These are phyloP conservation scores for Neoboletus subvelutipes DNA, from an alignment of 768 basidiomycete genomes.

Conservation along the genomic window DNA sequence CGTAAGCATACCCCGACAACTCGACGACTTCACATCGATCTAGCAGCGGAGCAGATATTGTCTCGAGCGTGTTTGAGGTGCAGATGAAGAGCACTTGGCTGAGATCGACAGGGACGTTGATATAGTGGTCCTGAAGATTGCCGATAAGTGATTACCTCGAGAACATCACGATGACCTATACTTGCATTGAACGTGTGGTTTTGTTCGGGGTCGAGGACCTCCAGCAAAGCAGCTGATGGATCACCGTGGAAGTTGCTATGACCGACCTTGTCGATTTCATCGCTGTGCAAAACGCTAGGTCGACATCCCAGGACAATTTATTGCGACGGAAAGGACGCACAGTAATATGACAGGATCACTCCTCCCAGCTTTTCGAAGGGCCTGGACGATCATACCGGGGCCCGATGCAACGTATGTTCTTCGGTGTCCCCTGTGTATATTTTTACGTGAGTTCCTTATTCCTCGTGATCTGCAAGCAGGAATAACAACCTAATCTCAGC, in stretches of 20 bases:
- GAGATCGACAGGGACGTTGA: conserved; percentile 85
- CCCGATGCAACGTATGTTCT: conserved; percentile 92
- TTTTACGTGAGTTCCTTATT: conserved; percentile 2
- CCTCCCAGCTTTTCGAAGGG: conserved; percentile 79
- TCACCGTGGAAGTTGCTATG: conserved; percentile 90
- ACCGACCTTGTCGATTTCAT: conserved; percentile 92
- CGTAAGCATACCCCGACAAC: conserved; percentile 81
- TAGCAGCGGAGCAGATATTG: conserved; percentile 82
- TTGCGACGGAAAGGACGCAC: conserved; percentile 26
- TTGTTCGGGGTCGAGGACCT: conserved; percentile 94
- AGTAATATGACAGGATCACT: conserved; percentile 79
- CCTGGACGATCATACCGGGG: conserved; percentile 83
- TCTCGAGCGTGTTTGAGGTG: conserved; percentile 87
- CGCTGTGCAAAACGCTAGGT: conserved; percentile 33
- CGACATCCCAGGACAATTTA: background rate
- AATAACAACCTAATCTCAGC: conserved; percentile 60
- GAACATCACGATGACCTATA: background rate
- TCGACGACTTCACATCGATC: conserved; percentile 91
- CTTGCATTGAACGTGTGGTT: conserved; percentile 77
- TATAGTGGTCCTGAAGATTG: conserved; percentile 74
- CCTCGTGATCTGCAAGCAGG: conserved; percentile 7
- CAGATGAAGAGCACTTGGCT: conserved; percentile 91
- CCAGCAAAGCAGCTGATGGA: conserved; percentile 85
- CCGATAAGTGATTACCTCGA: background rate
- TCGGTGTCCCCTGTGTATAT: conserved; percentile 48